Conservation (phyloP, 768 basidiomycete species). For the Termitomyces sp. region DNA sequence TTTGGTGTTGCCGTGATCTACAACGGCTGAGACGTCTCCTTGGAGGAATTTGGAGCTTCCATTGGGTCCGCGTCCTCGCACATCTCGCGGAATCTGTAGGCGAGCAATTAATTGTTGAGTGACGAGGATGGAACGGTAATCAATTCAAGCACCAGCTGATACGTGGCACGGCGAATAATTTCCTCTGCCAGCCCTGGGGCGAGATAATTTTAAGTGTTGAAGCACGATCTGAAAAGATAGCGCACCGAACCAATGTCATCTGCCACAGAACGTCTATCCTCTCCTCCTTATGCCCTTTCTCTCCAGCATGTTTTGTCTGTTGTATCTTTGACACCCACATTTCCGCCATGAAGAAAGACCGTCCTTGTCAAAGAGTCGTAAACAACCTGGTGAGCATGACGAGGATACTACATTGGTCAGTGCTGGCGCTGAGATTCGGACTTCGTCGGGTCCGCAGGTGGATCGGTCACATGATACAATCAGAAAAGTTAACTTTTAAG, state of each 20-base stretch:
- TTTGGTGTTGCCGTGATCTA: conserved; percentile 58
- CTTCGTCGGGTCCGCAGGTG: no score
- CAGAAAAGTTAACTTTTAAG: no score
- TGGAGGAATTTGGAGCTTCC: conserved; percentile 65
- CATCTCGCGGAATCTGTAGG: conserved; percentile 72
- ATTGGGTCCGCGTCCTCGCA: conserved; percentile 57
- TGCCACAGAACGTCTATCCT: conserved; percentile 77
- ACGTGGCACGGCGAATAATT: conserved; percentile 57
- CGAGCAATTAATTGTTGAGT: neutral
- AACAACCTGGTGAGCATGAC: conserved; percentile 78
- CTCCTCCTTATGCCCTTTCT: conserved; percentile 30
- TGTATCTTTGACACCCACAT: conserved; percentile 38
- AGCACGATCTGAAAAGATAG: neutral
- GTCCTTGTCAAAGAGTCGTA: conserved; percentile 54
- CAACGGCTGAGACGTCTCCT: conserved; percentile 61
- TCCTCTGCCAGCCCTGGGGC: conserved; percentile 55
- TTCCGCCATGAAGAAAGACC: conserved; percentile 74
- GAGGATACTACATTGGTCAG: no score
- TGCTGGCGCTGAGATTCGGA: no score
- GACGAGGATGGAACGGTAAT: neutral
- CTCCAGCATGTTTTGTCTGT: conserved; percentile 18
- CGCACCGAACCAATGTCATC: conserved; percentile 63
- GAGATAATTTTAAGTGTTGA: neutral
- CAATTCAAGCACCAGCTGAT: conserved; percentile 47
- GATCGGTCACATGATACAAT: no score